Conservation (phyloP, 257 asterid species). For the Echium plantagineum region DNA sequence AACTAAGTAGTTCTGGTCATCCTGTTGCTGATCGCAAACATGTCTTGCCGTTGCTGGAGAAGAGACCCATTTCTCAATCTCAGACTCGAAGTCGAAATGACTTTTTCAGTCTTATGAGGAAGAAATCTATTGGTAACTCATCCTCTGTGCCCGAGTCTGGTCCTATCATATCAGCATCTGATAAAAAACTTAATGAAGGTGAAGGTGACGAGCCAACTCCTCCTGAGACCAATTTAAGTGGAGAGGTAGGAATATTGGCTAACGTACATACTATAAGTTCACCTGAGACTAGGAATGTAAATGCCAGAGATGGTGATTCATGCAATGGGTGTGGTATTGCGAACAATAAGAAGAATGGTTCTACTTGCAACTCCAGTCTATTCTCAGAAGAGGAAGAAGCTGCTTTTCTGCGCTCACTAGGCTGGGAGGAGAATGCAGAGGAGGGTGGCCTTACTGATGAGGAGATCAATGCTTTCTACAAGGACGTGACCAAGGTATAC, state of each 20-base stretch:
- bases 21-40: constrained; percentile 43
- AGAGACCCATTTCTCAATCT: constrained; percentile 66
- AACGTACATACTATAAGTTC: constrained; percentile 14
- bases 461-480: constrained; percentile 70
- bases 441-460: constrained; percentile 91
- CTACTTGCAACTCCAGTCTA: constrained; percentile 18
- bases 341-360: constrained; percentile 32
- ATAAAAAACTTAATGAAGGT: constrained; percentile 11
- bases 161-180: constrained; percentile 17
- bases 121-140: constrained; percentile 45
- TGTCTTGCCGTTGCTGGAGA: constrained; percentile 40
- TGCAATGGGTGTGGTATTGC: constrained; percentile 14
- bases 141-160: constrained; percentile 30
- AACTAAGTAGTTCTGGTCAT: constrained; percentile 19
- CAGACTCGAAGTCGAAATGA: constrained; percentile 56
- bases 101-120: constrained; percentile 70
- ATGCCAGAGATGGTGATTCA: constrained; percentile 25
- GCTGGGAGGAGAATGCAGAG: constrained; percentile 88
- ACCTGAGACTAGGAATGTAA: constrained; percentile 27
- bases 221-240: constrained; percentile 21
- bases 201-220: constrained; percentile 28
- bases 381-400: constrained; percentile 86
- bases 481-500: constrained; percentile 48
- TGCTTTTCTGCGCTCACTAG: constrained; percentile 78
- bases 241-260: constrained; percentile 17